Evolutionary conservation across 2,329 filamentous ascomycete genomes (phyloP), one percentile per base, ranked within the genome.

Genomic region (Parastagonospora nodorum): DNA sequence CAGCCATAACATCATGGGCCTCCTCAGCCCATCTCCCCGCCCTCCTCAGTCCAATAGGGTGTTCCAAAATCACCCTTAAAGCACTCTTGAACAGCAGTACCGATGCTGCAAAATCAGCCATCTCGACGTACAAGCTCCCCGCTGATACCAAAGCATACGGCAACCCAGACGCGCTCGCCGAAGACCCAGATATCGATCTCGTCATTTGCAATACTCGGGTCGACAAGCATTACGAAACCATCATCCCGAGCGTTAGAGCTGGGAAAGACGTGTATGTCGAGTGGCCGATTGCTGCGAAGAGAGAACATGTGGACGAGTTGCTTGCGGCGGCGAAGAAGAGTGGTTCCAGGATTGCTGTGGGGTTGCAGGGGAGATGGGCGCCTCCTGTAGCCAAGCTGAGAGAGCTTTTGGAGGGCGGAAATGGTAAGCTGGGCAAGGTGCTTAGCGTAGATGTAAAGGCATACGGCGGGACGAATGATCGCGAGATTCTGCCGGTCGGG

Each of bases 11-110:
- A 5, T 78, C 79, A 0, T 88, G 84, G 84, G 84, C 82, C 2
- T 74, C 73, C 14, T 57, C 62, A 19, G 82, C 80, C 2, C 84
- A 87, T 59, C 77, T 87, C 0, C 83, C 85, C 0, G 85, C 84
- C 63, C 79, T 88, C 2, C 81, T 80, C 0, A 65, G 63, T 6
- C 57, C 66, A 0, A 35, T 37, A 2, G 65, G 65, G 1, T 51
- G 52, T 5, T 44, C 64, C 1, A 67, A 74, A 5, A 79, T 79
- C 55, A 57, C 75, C 15, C 75, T 82, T 47, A 72, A 73, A 15
- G 80, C 79, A 7, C 67, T 82, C 0, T 72, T 75, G 45, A 82
- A 82, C 60, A 75, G 74, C 7, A 75, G 66, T 24, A 62, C 73
- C 9, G 66, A 73, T 8, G 74, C 75, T 1, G 77, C 78, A 0